Percentiles rank a stretch among this genome's conserved stretches.
Conservation (phyloP, 352 stramenopile genomes). For the Phytophthora pisi region DNA sequence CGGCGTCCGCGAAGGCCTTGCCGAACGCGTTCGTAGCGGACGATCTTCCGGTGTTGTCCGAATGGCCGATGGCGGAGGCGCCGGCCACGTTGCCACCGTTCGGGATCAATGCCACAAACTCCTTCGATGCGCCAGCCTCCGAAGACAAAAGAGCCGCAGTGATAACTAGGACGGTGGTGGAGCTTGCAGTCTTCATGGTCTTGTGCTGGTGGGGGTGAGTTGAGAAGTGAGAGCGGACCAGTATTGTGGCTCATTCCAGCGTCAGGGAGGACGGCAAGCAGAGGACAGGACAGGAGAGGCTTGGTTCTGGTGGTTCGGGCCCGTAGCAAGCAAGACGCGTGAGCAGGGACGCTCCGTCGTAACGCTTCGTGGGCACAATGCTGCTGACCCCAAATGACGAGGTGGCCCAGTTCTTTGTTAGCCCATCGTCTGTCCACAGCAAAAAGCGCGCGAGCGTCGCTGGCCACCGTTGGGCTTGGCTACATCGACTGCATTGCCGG, state of each 20-base stretch:
- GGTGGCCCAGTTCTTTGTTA: background rate
- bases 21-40: conserved; percentile 38
- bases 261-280: background rate
- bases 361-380: background rate
- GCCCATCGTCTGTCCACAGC: background rate
- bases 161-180: background rate
- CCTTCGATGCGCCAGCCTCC: conserved; percentile 5
- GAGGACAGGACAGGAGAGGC: background rate
- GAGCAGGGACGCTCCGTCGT: background rate
- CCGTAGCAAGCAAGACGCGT: background rate
- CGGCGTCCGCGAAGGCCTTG: conserved; percentile 36
- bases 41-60: conserved; percentile 18
- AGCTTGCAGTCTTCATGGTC: conserved; percentile 10
- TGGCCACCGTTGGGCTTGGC: conserved; percentile 21
- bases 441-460: background rate
- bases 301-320: conserved; percentile 18
- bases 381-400: conserved; percentile 20
- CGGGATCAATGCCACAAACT: conserved; percentile 39
- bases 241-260: background rate
- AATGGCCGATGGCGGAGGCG: conserved; percentile 41
- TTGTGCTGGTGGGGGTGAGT: conserved; percentile 3
- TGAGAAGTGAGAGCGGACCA: conserved; percentile 17
- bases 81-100: conserved; percentile 47
- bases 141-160: background rate
- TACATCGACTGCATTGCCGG: background rate